Base-by-base conservation (phyloP, 192 early-diverging fungal genomes). In the Lobosporangium transversale region DNA sequence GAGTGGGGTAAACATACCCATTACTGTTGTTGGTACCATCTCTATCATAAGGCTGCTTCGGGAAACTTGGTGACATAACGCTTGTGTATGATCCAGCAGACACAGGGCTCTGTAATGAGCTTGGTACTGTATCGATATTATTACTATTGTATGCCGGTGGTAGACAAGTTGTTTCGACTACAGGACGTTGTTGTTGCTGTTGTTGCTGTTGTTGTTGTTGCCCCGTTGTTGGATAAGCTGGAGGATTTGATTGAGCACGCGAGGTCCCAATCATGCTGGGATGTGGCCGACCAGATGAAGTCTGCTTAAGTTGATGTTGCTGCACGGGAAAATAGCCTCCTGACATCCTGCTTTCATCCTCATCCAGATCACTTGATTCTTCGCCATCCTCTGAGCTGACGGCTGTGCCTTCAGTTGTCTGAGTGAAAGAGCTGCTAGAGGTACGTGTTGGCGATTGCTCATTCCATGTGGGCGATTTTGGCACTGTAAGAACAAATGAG, bases 381-480 rank as follows among this genome's bases (percentile, higher is more conserved):
- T 53, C 67, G 7, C 49, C 57, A 14, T 57, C 69, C 1, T 44
- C 70, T 12, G 70, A 75, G 31, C 7, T 48, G 30, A 30, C 44
- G 10, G 18, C 55, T 15, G 60, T 58, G 2, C 33, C 21, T 29
- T 69, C 67, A 1, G 68, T 61, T 2, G 32, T 50, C 43, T 67
- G 36, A 26, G 29, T 47, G 3, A 65, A 65, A 4, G 73, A 76
- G 20, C 73, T 76, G 20, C 29, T 23, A 6, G 63, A 36, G 1
- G 64, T 62, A 7, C 57, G 44, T 2, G 44, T 10, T 30, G 73
- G 58, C 1, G 60, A 71, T 11, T 8, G 51, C 37, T 76, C 73
- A 37, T 76, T 76, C 65, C 43, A 52, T 26, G 73, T 63, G 0
- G 73, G 73, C 0, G 64, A 53, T 0, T 53, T 23, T 8, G 73